Evolutionary conservation across 345 rosid genomes (phyloP).

Genomic region (Aegle marmelos): DNA sequence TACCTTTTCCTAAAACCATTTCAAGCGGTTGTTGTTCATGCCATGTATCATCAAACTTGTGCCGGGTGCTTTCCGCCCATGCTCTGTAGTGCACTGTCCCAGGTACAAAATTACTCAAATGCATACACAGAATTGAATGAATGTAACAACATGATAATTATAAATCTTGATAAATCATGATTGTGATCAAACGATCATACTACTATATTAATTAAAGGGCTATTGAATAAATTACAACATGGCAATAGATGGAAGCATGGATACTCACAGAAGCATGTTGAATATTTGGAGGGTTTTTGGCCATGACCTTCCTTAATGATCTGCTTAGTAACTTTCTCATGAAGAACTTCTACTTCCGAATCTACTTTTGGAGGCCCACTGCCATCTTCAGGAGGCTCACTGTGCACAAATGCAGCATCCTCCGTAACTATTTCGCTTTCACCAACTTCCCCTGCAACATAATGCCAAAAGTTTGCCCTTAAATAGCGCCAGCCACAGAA

Average conservation of each 20-base stretch:
- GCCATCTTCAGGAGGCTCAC: slow-evolving; percentile 59
- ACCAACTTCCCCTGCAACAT: slow-evolving; percentile 34
- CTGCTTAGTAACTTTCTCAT: slow-evolving; percentile 85
- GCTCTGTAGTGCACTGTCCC: slow-evolving; percentile 78
- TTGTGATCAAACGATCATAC: background rate
- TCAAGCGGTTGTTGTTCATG: slow-evolving; percentile 80
- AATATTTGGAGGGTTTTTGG: slow-evolving; percentile 80
- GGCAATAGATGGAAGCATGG: background rate
- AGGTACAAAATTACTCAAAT: slow-evolving; percentile 21
- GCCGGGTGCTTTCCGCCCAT: slow-evolving; percentile 76
- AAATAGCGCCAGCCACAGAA: background rate
- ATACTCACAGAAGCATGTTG: slow-evolving; percentile 87
- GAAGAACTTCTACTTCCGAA: slow-evolving; percentile 55
- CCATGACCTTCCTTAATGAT: slow-evolving; percentile 90
- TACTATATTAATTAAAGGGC: background rate
- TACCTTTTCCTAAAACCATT: slow-evolving; percentile 87
- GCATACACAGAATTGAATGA: background rate
- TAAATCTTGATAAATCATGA: background rate
- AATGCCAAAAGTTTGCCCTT: background rate
- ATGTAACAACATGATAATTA: background rate
- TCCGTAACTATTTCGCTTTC: slow-evolving; percentile 60
- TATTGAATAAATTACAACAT: background rate
- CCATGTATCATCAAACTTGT: slow-evolving; percentile 94
- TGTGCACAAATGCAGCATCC: slow-evolving; percentile 50
- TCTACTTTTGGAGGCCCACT: slow-evolving; percentile 72